phyloP scores from a whole-genome alignment of 257 asterid genomes.

The Solanum sitiens region DNA sequence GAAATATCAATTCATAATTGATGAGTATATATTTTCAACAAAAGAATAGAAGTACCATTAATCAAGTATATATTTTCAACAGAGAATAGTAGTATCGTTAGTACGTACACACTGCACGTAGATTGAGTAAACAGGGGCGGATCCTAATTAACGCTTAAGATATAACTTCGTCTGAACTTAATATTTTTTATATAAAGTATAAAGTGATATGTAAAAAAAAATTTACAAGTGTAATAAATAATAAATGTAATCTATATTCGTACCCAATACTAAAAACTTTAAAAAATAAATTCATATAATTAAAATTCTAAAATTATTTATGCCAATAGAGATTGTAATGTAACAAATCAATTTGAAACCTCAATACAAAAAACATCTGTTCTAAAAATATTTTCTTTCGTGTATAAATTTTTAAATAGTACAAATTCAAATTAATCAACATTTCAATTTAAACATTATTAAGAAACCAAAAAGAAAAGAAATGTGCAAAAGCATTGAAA shows the following conservation, averaged over 20 bases:
- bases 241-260: background rate
- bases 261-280: no score
- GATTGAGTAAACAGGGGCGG: background rate
- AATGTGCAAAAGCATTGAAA: background rate
- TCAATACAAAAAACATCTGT: background rate
- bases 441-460: no score
- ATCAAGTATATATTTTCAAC: background rate
- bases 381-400: no score
- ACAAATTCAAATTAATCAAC: no score
- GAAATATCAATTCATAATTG: background rate
- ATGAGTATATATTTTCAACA: background rate
- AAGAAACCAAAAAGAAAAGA: background rate
- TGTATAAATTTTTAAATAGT: no score
- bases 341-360: background rate
- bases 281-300: background rate
- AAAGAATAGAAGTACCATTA: background rate
- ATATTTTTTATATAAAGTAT: background rate
- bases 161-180: accelerated
- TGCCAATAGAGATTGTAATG: background rate
- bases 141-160: background rate
- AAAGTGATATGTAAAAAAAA: background rate
- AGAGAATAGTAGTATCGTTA: background rate
- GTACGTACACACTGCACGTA: background rate
- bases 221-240: background rate
- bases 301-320: no score